Evolutionary conservation across 2,329 filamentous ascomycete genomes (phyloP).

Genomic region (Cladosporium sp.): DNA sequence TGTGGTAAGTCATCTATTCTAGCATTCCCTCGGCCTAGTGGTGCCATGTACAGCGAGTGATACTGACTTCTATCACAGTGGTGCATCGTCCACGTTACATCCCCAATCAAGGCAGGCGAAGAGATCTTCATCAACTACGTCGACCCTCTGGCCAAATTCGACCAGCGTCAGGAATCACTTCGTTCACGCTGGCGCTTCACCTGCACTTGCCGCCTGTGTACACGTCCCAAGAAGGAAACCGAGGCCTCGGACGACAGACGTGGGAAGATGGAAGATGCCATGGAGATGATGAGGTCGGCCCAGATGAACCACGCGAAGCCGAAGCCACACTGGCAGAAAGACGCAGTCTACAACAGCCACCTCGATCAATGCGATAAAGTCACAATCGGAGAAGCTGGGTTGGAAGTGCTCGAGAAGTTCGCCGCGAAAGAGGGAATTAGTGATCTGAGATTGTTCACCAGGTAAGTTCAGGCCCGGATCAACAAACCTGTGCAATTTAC

Average conservation of each 20-base stretch:
- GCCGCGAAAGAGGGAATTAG: background rate
- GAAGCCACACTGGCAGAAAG: rapidly evolving
- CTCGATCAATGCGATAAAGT: background rate
- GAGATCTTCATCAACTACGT: constrained; percentile 5
- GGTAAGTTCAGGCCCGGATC: background rate
- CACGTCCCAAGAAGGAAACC: background rate
- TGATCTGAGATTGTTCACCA: background rate
- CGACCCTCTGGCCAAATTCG: background rate
- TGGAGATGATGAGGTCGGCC: background rate
- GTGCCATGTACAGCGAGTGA: background rate
- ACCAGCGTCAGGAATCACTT: background rate
- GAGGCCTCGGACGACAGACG: background rate
- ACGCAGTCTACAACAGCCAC: background rate
- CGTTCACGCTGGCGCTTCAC: constrained; percentile 4
- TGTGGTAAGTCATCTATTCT: background rate
- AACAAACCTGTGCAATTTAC: background rate
- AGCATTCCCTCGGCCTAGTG: too few relatives aligned
- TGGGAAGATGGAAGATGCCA: background rate
- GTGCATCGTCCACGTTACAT: background rate
- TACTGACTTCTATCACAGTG: background rate
- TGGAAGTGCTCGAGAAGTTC: background rate
- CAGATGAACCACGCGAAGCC: background rate
- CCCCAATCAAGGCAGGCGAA: background rate
- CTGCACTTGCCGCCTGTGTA: background rate
- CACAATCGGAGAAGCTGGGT: background rate